Evolutionary conservation across 225 moss, liverwort and hornwort genomes (phyloP), one percentile per base, ranked within the genome.

Genomic region (Pseudoscleropodium purum): DNA sequence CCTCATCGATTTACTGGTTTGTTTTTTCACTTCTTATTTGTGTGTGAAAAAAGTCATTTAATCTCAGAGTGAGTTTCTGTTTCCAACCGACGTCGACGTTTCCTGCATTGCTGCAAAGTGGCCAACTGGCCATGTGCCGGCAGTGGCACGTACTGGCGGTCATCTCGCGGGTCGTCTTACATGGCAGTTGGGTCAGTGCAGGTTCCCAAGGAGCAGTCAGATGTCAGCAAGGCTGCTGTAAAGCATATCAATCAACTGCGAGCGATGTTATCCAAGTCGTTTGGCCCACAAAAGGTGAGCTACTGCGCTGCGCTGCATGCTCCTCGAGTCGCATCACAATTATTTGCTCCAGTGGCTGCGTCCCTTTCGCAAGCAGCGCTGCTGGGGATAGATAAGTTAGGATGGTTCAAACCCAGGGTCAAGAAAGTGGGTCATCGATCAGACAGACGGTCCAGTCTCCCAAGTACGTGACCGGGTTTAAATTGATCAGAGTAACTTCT

Each of bases 191-290:
- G 70, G 51, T 68, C 77, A 37, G 64, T 74, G 79, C 85, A 85
- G 82, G 88, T 81, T 63, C 49, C 59, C 76, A 91, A 89, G 87
- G 72, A 68, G 51, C 83, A 66, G 73, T 86, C 84, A 72, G 80
- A 90, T 84, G 85, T 88, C 81, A 90, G 90, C 91, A 91, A 84
- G 64, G 86, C 87, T 75, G 87, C 92, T 89, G 90, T 76, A 60
- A 93, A 93, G 90, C 90, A 81, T 18, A 75, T 91, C 54, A 88
- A 91, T 84, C 91, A 91, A 6, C 89, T 91, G 84, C 90, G 90
- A 56, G 88, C 90, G 23, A 88, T 90, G 93, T 29, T 93, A 72
- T 90, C 84, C 47, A 91, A 84, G 83, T 87, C 93, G 9, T 86
- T 86, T 49, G 81, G 27, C 27, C 67, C 74, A 52, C 90, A 84